Base-by-base conservation (phyloP, 2,329 filamentous ascomycete species). In the Phaeosphaeriaceae sp. region DNA sequence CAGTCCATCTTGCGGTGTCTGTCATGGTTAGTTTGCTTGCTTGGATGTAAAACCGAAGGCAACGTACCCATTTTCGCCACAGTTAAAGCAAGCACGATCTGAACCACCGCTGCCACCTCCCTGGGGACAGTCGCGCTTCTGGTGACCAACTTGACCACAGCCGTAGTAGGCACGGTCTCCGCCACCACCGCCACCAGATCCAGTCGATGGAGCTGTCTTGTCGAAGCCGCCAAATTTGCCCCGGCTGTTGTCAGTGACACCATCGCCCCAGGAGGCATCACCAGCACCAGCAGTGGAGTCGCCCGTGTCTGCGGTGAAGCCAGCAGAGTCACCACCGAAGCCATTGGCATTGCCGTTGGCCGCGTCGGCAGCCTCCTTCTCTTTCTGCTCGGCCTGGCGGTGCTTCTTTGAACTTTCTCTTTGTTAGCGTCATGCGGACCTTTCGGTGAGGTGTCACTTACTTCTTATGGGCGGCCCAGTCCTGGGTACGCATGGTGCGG, bases 221-320 rank as follows among this genome's bases (percentile, higher is more conserved):
- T 45, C 36, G 45, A 58, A 60, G 33, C 48, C 56, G 22, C 53
- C 56, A 6, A 40, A 6, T 6, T 22, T 51, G 25, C 25, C 25
- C 25, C 25, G 11, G 25, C 6, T 6, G 6, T 31, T 5, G 11
- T 31, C 25, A 11, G 25, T 11, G 25, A n/a, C n/a, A 7, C 45
- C 24, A 66, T 81, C 36, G 22, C 73, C 67, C 74, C 63, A 63
- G 9, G 42, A 56, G 41, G 50, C 44, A 48, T 79, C 60, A 82
- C 82, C 80, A 89, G 41, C 15, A 11, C 85, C 31, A 48, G 21
- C 21, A 21, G 21, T 24, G 46, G 25, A 36, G 11, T 24, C 51
- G 19, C 24, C 42, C 17, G 46, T 17, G 19, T 51, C 47, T 22
- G 40, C 21, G 25, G 45, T 40, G 52, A 63, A 65, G 51, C 46